Evolutionary conservation across 164 flowering plant genomes (phyloP), one percentile per base, ranked within the genome.

Genomic region (Chimonanthus praecox): DNA sequence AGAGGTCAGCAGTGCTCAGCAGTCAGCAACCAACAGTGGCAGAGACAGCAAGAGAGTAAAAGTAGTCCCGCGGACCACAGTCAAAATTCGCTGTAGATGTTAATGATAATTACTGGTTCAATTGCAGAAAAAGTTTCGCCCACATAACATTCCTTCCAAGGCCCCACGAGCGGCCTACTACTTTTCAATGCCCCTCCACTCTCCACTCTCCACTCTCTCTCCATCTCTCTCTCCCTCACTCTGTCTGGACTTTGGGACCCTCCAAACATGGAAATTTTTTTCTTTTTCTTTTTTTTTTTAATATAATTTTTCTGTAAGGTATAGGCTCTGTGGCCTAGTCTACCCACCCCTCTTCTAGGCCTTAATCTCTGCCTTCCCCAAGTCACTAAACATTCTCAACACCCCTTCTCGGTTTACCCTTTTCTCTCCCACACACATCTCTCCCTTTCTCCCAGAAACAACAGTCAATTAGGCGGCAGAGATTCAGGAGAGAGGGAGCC

Each of bases 111-210:
- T 54, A 54, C 60, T 54, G 60, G 60, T 6, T 54, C 16, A 54
- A 54, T 54, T 54, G 16, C 60, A 54, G 11, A 54, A 54, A 54
- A 33, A 33, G 33, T 33, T 33, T 33, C 33, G 63, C 21, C 69
- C 54, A 65, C 45, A 21, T 54, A 78, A 78, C 81, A 75, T 72
- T 75, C 81, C 74, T 72, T 75, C 66, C 81, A 58, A 79, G 76
- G 81, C 61, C 76, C 76, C 78, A 75, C 81, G 78, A 69, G 78
- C 58, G 78, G 78, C 58, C 74, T 67, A 64, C 71, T 72, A 0
- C n/a, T 10, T 54, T 54, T 54, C 15, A 54, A 13, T n/a, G 5
- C 60, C n/a, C n/a, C n/a, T 33, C 0, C 33, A 33, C 33, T 33
- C 33, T 33, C 15, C 58, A 51, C 58, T 51, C 3, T 15, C 13